Evolutionary conservation across 1,139 yeast genomes (phyloP).

Genomic region (Pichia sp.): DNA sequence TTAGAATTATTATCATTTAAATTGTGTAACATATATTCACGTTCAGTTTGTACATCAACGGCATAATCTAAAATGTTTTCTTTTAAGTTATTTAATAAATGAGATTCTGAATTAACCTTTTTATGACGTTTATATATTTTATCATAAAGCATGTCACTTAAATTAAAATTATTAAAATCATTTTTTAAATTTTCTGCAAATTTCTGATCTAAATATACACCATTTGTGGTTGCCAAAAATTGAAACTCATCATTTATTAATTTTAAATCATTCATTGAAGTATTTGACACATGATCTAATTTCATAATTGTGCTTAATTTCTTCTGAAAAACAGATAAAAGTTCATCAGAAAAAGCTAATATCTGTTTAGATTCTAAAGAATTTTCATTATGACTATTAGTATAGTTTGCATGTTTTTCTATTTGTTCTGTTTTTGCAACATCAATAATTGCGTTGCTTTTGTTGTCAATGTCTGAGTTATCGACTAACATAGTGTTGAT

Average conservation of each 20-base stretch:
- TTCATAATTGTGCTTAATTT: slow-evolving; percentile 21
- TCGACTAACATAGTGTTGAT: slow-evolving; percentile 3
- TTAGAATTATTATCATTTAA: slow-evolving; percentile 4
- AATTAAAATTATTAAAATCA: slow-evolving; percentile 19
- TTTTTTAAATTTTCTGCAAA: slow-evolving; percentile 21
- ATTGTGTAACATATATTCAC: slow-evolving; percentile 13
- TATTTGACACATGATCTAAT: slow-evolving; percentile 22
- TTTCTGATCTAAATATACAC: slow-evolving; percentile 22
- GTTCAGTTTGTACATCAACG: slow-evolving; percentile 19
- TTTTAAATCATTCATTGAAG: slow-evolving; percentile 23
- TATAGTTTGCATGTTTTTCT: no score
- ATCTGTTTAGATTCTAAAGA: not conserved
- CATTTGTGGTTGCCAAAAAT: slow-evolving; percentile 24
- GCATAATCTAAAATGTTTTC: slow-evolving; percentile 16
- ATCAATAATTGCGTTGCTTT: not conserved
- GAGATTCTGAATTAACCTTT: slow-evolving; percentile 17
- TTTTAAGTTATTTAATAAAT: slow-evolving; percentile 16
- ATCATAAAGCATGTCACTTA: slow-evolving; percentile 19
- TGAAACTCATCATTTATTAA: slow-evolving; percentile 26
- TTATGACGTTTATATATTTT: slow-evolving; percentile 25
- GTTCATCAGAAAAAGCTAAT: slow-evolving; percentile 13
- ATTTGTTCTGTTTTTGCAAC: not conserved
- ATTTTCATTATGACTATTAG: not conserved
- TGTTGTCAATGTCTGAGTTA: not conserved
- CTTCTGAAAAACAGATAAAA: slow-evolving; percentile 21